Evolutionary conservation across 139 green algal genomes (phyloP).

Genomic region (Gonium pectorale): DNA sequence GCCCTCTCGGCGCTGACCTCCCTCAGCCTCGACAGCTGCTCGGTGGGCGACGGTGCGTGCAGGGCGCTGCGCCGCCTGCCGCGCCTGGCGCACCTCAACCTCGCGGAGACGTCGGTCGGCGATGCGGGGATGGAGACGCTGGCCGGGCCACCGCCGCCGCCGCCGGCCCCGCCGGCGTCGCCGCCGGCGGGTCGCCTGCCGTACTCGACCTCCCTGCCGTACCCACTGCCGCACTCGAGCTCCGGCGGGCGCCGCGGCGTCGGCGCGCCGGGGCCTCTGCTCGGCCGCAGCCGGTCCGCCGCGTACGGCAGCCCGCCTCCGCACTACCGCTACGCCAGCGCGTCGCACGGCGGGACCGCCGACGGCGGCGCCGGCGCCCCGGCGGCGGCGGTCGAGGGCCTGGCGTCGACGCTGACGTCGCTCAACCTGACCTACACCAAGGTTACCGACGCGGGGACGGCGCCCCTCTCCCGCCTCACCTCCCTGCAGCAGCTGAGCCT

Average conservation of each 20-base stretch:
- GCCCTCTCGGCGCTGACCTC: not conserved
- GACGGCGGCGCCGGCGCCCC: not conserved
- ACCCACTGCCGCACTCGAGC: too few species aligned
- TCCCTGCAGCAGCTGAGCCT: conserved; percentile 38
- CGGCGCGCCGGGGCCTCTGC: too few species aligned
- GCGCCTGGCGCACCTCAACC: conserved; percentile 21
- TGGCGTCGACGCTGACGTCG: not conserved
- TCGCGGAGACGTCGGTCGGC: conserved; percentile 19
- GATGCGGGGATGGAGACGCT: conserved; percentile 10
- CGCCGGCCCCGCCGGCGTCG: not conserved
- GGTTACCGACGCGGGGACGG: conserved; percentile 35
- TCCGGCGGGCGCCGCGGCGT: too few species aligned
- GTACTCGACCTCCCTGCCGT: too few species aligned
- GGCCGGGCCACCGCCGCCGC: not conserved
- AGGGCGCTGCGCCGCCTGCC: conserved; percentile 37
- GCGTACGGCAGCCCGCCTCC: too few species aligned
- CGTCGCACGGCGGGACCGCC: not conserved
- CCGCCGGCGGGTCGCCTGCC: not conserved
- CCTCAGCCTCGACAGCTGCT: conserved; percentile 30
- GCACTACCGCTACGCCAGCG: too few species aligned
- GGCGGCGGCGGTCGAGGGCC: not conserved
- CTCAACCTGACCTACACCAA: conserved; percentile 47
- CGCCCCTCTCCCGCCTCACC: not conserved
- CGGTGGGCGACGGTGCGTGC: conserved; percentile 20
- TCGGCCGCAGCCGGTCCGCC: too few species aligned